Base-by-base conservation (phyloP, 129 eudicot species). In the Pulicaria dysenterica region DNA sequence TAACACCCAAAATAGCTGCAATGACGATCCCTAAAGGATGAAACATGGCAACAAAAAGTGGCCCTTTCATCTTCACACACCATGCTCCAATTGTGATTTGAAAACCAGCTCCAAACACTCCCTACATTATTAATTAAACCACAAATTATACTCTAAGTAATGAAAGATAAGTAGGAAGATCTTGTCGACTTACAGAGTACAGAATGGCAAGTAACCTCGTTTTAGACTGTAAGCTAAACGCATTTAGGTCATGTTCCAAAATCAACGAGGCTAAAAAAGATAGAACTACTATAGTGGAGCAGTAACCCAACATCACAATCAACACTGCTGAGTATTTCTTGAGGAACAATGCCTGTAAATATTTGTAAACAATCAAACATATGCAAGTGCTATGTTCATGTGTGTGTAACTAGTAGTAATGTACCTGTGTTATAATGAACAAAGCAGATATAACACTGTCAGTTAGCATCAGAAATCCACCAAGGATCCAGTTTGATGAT, bases 21-120 rank as follows among this genome's bases (percentile, higher is more conserved):
- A 84, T 82, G 7, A 85, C 85, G 31, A 89, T 81, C 13, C 85
- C 96, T 31, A 89, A 14, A 3, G 96, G 96, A 60, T 84, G 85
- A 83, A 89, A 89, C 86, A 86, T 59, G 14, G 86, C 82, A 57
- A 79, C 90, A 70, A 89, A 89, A 68, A 89, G 82, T 56, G 96
- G 96, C 19, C 96, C 96, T 73, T 73, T 89, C 78, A 68, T 83
- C 34, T 67, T 76, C 72, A 88, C 84, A 62, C 90, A 85, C 95
- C 95, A 88, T 49, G 85, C 78, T 8, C 65, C 63, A 14, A 88
- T 73, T 0, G 81, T 75, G 38, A 85, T 51, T 83, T 83, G 95
- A 73, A 85, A 72, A 16, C 80, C 81, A 49, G 84, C 78, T 0
- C 95, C 95, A 74, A 85, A 85, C 14, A 81, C 41, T 1, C 80